These are phyloP conservation scores for Coemansia interrupta DNA, from an alignment of 192 early-diverging fungal genomes.

Conservation along the genomic window DNA sequence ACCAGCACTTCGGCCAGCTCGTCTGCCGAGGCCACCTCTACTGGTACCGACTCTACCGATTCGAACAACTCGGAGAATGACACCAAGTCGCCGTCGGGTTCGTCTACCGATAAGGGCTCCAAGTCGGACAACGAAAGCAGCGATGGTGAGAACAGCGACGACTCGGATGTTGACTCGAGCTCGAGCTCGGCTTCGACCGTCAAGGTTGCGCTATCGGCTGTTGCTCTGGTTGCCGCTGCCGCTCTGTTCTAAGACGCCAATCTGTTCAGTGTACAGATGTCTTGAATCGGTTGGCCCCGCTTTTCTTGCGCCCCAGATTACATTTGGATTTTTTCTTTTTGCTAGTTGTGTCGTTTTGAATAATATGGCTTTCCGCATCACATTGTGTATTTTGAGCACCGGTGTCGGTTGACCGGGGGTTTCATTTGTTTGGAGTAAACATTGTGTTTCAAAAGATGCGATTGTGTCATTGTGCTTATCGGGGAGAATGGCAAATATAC, in stretches of 20 bases:
- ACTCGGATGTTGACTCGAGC: conserved; percentile 3
- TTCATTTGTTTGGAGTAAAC: no score
- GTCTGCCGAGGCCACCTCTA: neutral
- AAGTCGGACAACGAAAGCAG: conserved; percentile 2
- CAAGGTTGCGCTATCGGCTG: conserved; percentile 32
- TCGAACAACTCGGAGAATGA: conserved; percentile 3
- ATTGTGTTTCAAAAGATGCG: no score
- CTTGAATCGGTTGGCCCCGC: neutral
- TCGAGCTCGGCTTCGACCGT: conserved; percentile 24
- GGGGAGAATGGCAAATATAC: no score
- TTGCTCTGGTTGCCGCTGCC: conserved; percentile 31
- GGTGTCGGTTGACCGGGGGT: no score
- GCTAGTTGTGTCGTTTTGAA: no score
- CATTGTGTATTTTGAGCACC: no score
- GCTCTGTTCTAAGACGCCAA: conserved; percentile 36
- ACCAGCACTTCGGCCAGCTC: neutral
- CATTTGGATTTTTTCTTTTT: no score
- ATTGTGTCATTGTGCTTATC: no score
- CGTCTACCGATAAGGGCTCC: conserved; percentile 2
- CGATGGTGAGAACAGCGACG: conserved; percentile 4
- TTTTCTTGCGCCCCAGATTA: conserved; percentile 1
- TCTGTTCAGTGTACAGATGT: neutral
- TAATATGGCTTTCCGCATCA: no score
- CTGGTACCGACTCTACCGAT: neutral
- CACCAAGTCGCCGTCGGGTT: conserved; percentile 4